phyloP scores from a whole-genome alignment of 1,284 basidiomycete species.

The Puccinia polysora region DNA sequence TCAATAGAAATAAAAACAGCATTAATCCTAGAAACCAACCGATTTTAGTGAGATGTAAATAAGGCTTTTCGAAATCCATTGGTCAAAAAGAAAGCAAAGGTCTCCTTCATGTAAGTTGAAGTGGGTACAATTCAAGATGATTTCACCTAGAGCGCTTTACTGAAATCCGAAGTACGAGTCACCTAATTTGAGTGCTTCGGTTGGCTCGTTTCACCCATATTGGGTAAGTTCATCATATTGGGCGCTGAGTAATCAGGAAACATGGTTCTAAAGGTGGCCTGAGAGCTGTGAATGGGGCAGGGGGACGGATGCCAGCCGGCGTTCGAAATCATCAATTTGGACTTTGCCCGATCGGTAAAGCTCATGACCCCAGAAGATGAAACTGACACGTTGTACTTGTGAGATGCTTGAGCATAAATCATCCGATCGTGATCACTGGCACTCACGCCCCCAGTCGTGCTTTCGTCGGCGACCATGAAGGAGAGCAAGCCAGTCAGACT shows the following conservation, averaged over 20 bases:
- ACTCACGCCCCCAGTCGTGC: slow-evolving; percentile 3
- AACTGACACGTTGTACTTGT: not conserved
- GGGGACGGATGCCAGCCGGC: not conserved
- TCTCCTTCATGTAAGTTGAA: too few species aligned
- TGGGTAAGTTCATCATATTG: slow-evolving; percentile 18
- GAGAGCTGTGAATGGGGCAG: not conserved
- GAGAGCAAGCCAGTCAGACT: slow-evolving; percentile 36
- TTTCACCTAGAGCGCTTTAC: too few species aligned
- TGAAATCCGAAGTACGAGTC: too few species aligned
- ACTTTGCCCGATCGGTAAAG: not conserved
- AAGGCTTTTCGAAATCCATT: too few species aligned
- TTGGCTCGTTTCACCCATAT: slow-evolving; percentile 19
- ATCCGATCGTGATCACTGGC: not conserved
- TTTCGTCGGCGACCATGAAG: slow-evolving; percentile 27
- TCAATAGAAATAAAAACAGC: too few species aligned
- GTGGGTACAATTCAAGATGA: too few species aligned
- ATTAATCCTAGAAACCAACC: too few species aligned
- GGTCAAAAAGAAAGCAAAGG: too few species aligned
- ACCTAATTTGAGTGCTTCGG: too few species aligned
- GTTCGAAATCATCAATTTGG: not conserved
- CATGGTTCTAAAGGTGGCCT: not conserved
- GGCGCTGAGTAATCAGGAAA: not conserved
- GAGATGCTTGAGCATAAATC: not conserved
- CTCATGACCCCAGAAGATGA: not conserved
- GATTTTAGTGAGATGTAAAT: too few species aligned